Conservation (phyloP, 345 rosid species). For the Eutrema japonicum region DNA sequence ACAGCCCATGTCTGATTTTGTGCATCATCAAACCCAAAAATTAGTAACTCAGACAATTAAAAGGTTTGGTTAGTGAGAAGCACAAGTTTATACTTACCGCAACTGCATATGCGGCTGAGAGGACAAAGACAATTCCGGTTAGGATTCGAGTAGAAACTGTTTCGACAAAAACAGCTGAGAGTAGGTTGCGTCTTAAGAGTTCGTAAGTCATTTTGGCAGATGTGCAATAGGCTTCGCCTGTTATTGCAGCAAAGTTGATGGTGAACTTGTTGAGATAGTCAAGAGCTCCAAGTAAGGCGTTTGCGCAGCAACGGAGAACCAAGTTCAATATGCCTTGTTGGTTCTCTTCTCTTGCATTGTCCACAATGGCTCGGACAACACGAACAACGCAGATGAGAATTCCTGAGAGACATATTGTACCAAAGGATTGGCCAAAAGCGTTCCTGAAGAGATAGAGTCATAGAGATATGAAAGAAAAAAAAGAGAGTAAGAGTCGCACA, state of each 20-base stretch:
- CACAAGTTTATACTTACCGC: slow-evolving; percentile 51
- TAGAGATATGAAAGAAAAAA: not conserved
- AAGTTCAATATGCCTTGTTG: slow-evolving; percentile 68
- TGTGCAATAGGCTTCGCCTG: slow-evolving; percentile 86
- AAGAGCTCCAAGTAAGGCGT: slow-evolving; percentile 57
- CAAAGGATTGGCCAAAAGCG: slow-evolving; percentile 85
- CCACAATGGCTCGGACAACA: slow-evolving; percentile 78
- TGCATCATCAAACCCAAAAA: not conserved
- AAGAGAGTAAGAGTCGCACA: not conserved
- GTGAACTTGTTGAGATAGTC: slow-evolving; percentile 95
- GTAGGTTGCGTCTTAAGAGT: slow-evolving; percentile 84
- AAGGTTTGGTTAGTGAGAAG: not conserved
- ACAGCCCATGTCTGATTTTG: slow-evolving; percentile 67
- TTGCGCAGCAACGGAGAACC: slow-evolving; percentile 68
- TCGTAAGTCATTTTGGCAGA: slow-evolving; percentile 93
- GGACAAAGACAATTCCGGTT: slow-evolving; percentile 68
- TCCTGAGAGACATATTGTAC: slow-evolving; percentile 90
- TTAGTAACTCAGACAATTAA: not conserved
- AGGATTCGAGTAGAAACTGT: slow-evolving; percentile 79
- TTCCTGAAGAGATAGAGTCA: slow-evolving; percentile 68
- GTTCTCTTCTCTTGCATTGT: slow-evolving; percentile 75
- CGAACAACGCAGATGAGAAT: slow-evolving; percentile 71
- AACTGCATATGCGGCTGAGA: slow-evolving; percentile 81
- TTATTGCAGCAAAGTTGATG: slow-evolving; percentile 85
- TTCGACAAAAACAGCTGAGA: slow-evolving; percentile 89